Evolutionary conservation across 1,139 yeast genomes (phyloP).

Genomic region (Hemisphaericaspora subhashii): DNA sequence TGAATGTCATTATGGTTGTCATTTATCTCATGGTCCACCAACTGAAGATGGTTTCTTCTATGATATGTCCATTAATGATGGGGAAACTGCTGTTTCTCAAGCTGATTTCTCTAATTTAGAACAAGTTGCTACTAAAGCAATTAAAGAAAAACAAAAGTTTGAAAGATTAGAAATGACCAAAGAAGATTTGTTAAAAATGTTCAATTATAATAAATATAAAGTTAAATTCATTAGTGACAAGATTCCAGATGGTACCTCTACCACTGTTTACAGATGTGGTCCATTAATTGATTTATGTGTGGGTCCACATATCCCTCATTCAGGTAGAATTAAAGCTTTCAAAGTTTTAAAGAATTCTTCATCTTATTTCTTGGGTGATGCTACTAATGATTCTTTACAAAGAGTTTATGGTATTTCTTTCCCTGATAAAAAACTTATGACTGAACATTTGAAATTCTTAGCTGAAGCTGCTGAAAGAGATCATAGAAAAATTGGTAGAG

Average conservation of each 20-base stretch:
- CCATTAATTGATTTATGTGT: slow-evolving; percentile 95
- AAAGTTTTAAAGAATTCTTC: slow-evolving; percentile 94
- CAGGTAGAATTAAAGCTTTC: slow-evolving; percentile 94
- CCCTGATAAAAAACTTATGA: slow-evolving; percentile 98
- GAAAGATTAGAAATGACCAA: slow-evolving; percentile 92
- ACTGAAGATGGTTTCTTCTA: slow-evolving; percentile 97
- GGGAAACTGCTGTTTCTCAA: slow-evolving; percentile 73
- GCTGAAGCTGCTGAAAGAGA: slow-evolving; percentile 98
- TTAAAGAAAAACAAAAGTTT: slow-evolving; percentile 94
- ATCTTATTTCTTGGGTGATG: slow-evolving; percentile 93
- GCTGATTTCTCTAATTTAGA: slow-evolving; percentile 85
- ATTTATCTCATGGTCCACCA: slow-evolving; percentile 89
- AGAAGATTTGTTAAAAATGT: slow-evolving; percentile 90
- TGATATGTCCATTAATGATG: slow-evolving; percentile 87
- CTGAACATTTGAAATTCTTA: slow-evolving; percentile 89
- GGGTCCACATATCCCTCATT: slow-evolving; percentile 98
- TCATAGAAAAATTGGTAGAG: slow-evolving; percentile 94
- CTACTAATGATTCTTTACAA: slow-evolving; percentile 91
- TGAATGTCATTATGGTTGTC: slow-evolving; percentile 95
- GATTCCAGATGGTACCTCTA: slow-evolving; percentile 93
- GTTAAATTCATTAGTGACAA: slow-evolving; percentile 82
- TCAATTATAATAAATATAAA: slow-evolving; percentile 93
- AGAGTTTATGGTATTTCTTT: slow-evolving; percentile 97
- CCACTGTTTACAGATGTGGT: slow-evolving; percentile 98
- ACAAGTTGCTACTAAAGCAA: slow-evolving; percentile 83